Base-by-base conservation (phyloP, 2,329 filamentous ascomycete species). In the Ascomycota sp. region DNA sequence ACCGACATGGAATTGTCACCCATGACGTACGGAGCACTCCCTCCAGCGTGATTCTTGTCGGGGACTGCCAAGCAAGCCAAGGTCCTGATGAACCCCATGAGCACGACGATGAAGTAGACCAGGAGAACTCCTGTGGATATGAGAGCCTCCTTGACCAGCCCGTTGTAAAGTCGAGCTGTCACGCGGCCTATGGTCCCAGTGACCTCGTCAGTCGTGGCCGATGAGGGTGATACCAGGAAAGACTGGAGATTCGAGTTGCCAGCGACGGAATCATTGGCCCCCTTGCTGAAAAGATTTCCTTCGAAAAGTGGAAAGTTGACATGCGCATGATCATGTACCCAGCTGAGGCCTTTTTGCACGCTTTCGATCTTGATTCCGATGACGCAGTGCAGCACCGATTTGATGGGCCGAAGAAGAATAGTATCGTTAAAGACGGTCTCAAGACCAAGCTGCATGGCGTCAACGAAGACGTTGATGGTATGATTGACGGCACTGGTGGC, bases 311-410 rank as follows among this genome's bases (percentile, higher is more conserved):
- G 89, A 44, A 98, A 76, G 38, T 70, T 61, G 44, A 98, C 66
- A 39, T 89, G 69, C 4, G 89, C 82, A 49, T 95, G 61, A 43
- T 95, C 76, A 45, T 79, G 70, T 9, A 92, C 78, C 86, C 86
- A 98, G 1, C 80, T 92, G n/a, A 95, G 64, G 9, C 78, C 89
- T 47, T 78, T 76, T 51, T 95, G 72, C 41, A 98, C 71, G 16
- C 73, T 68, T 42, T 79, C 72, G 40, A 95, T 66, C 59, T 95
- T 95, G 47, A 92, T 64, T 7, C 76, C 72, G 41, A 95, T 71
- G n/a, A 95, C 63, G 48, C 89, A 95, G 48, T 80, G 68, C 40
- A 93, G 66, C 27, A 93, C 71, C 30, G 80, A 76, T 46, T 72
- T 64, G 46, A 92, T 74, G 0, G 83, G 79, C 25, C 75, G 68